Conservation (phyloP, 306 rosid species). For the Luffa aegyptiaca region DNA sequence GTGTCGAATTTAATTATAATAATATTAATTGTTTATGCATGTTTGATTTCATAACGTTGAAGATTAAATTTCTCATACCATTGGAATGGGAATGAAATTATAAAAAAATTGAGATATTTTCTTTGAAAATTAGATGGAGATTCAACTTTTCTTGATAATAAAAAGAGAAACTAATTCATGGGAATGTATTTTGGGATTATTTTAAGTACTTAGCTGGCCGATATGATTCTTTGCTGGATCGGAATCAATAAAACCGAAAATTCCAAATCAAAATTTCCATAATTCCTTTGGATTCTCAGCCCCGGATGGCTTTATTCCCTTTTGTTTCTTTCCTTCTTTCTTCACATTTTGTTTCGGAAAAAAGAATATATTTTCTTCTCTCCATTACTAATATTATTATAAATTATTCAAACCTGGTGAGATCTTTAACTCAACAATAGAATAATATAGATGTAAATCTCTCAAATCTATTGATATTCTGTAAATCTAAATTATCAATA, state of each 20-base stretch:
- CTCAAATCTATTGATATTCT: background rate
- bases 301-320: background rate
- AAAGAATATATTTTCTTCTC: background rate
- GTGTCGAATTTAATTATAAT: too few species aligned
- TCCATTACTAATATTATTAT: background rate
- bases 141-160: too few species aligned
- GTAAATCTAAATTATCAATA: background rate
- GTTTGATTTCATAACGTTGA: too few species aligned
- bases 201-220: background rate
- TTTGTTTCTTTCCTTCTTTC: background rate
- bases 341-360: background rate
- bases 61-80: too few species aligned
- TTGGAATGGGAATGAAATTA: too few species aligned
- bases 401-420: background rate
- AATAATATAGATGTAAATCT: background rate
- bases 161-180: background rate
- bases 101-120: too few species aligned
- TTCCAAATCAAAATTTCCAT: background rate
- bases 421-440: background rate
- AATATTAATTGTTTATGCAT: too few species aligned
- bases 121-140: too few species aligned
- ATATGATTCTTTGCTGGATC: background rate
- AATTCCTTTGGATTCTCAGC: constrained; percentile 9
- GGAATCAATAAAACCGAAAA: background rate
- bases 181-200: background rate